Base-by-base conservation (phyloP, 2,329 filamentous ascomycete genomes). In the Mycosphaerella sp. region DNA sequence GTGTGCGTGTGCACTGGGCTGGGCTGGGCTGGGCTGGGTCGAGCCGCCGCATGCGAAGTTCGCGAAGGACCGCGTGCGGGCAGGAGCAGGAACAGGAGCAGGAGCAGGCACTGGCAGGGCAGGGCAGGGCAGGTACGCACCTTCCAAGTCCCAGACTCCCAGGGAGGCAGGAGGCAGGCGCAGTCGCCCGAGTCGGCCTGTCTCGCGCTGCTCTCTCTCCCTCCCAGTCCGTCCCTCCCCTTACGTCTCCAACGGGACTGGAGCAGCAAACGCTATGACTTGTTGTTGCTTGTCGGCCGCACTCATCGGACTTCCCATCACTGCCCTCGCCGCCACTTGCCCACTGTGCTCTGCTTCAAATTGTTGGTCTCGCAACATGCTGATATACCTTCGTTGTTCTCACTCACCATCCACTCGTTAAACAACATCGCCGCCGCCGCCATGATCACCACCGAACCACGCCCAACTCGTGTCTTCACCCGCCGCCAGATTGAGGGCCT, bases 401-500 rank as follows among this genome's bases (percentile, higher is more conserved):
- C 14, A 17, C 40, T n/a, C 23, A 42, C 40, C 42, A 44, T 9
- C 42, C 11, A 12, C 21, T 21, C 42, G 31, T 31, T 21, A 44
- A 9, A 38, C 12, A 17, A 17, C 14, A 17, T 17, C 34, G 34
- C 34, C 34, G 34, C 34, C 34, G 34, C 10, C 34, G 34, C 34
- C 8, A 9, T 9, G 10, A n/a, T 11, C 6, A 38, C 26, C 17
- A 44, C 29, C 6, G 42, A 44, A 26, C 21, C 21, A 21, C 42
- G 42, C 21, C 42, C 21, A 26, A 44, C 6, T 21, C 42, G 42
- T 44, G 42, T 44, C 42, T 44, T 44, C 42, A 44, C 42, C 5
- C 44, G 53, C 11, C 48, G 66, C n/a, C 71, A 72, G 53, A 72
- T 83, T 59, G 73, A 79, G 62, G 69, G 63, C 36, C 68, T 80